Percentiles rank a stretch among this genome's conserved stretches.
phyloP scores from a whole-genome alignment of 305 asterid species.

The Andrographis paniculata region DNA sequence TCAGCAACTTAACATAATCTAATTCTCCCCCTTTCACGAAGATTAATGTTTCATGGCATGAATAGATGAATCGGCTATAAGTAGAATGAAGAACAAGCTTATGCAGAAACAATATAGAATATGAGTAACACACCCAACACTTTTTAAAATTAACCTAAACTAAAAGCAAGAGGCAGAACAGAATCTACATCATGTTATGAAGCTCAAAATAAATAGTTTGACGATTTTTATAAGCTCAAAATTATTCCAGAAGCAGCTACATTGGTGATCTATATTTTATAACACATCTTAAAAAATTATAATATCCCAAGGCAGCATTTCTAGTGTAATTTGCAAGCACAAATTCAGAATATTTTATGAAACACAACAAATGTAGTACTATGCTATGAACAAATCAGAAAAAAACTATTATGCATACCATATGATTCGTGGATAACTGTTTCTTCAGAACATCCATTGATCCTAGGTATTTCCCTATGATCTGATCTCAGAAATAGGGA shows the following conservation, averaged over 20 bases:
- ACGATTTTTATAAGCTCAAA: no score
- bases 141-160: not conserved
- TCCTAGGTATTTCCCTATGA: conserved; percentile 28
- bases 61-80: conserved; percentile 11
- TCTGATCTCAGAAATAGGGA: conserved; percentile 72
- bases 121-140: conserved; percentile 1
- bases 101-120: conserved; percentile 7
- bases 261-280: no score
- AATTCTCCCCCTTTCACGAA: conserved; percentile 54
- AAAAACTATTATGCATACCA: conserved; percentile 42
- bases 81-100: conserved; percentile 12
- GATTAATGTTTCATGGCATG: conserved; percentile 16
- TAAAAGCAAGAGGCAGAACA: conserved; percentile 14
- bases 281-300: no score
- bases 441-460: conserved; percentile 39
- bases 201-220: no score
- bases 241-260: no score
- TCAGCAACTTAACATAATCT: conserved; percentile 74
- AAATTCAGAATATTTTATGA: no score
- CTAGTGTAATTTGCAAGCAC: no score
- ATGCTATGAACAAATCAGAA: conserved; percentile 9
- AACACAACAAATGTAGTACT: conserved; percentile 13
- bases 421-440: conserved; percentile 32
- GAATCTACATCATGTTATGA: conserved; percentile 14
- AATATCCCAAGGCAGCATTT: no score